Conservation (phyloP, 768 basidiomycete species). For the Pleurotus sapidus region DNA sequence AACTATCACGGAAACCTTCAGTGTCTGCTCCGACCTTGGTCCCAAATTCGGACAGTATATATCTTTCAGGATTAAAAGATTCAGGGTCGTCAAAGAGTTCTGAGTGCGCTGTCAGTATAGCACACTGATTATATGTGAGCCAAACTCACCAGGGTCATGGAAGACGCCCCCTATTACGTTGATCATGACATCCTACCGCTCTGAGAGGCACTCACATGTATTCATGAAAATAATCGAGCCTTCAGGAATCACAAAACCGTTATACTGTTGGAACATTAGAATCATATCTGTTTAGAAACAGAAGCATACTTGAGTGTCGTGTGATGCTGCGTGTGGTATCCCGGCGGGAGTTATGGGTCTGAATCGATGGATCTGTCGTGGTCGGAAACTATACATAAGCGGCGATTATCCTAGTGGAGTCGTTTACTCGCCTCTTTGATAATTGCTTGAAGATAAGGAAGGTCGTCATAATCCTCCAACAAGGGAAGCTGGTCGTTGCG, state of each 20-base stretch:
- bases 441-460: not conserved
- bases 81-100: not conserved
- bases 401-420: conserved; percentile 10
- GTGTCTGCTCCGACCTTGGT: not conserved
- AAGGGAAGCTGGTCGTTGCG: not conserved
- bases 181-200: not conserved
- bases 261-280: not conserved
- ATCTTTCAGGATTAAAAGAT: not conserved
- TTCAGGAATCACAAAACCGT: not conserved
- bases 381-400: no score
- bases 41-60: not conserved
- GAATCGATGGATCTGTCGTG: not conserved
- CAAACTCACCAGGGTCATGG: not conserved
- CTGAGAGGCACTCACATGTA: not conserved
- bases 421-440: not conserved
- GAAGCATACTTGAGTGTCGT: not conserved
- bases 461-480: not conserved
- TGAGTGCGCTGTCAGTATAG: not conserved
- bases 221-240: conserved; percentile 1
- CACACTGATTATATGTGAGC: not conserved
- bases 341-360: not conserved
- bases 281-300: not conserved
- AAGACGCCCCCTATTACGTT: not conserved
- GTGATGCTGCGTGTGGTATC: not conserved
- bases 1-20: not conserved